These are phyloP conservation scores for Phaseolus lunatus DNA, from an alignment of 306 rosid species.

Conservation along the genomic window DNA sequence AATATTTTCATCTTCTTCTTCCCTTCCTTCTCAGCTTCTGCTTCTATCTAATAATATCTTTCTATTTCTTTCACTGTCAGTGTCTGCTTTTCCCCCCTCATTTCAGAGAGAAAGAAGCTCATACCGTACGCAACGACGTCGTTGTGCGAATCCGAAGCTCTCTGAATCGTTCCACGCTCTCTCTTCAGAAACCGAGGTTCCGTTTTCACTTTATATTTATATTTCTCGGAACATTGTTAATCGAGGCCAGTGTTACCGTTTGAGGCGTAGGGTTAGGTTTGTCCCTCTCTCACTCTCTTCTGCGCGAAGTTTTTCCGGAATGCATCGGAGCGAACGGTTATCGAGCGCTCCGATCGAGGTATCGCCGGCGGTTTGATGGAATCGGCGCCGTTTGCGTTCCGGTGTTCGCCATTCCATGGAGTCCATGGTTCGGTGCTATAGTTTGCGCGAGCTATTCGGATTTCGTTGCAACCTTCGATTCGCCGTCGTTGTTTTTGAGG, in stretches of 20 bases:
- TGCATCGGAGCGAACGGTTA: slow-evolving; percentile 57
- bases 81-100: slow-evolving; percentile 35
- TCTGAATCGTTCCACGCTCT: slow-evolving; percentile 45
- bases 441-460: slow-evolving; percentile 56
- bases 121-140: neutral
- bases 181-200: slow-evolving; percentile 33
- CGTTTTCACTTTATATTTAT: neutral
- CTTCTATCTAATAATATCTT: slow-evolving; percentile 5
- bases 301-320: slow-evolving; percentile 37
- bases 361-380: slow-evolving; percentile 77
- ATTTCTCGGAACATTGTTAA: slow-evolving; percentile 36
- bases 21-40: neutral
- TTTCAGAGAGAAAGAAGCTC: neutral
- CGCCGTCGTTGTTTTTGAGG: slow-evolving; percentile 66
- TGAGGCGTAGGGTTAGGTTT: neutral
- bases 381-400: slow-evolving; percentile 43
- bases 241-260: slow-evolving; percentile 37
- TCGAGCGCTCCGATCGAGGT: slow-evolving; percentile 59
- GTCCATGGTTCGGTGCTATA: slow-evolving; percentile 61
- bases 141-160: slow-evolving; percentile 35
- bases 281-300: neutral
- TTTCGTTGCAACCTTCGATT: slow-evolving; percentile 61
- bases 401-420: slow-evolving; percentile 67
- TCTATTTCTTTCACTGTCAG: slow-evolving; percentile 49
- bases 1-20: slow-evolving; percentile 14